Conservation (phyloP, 2,329 filamentous ascomycete species). For the Raffaelea albimanens region DNA sequence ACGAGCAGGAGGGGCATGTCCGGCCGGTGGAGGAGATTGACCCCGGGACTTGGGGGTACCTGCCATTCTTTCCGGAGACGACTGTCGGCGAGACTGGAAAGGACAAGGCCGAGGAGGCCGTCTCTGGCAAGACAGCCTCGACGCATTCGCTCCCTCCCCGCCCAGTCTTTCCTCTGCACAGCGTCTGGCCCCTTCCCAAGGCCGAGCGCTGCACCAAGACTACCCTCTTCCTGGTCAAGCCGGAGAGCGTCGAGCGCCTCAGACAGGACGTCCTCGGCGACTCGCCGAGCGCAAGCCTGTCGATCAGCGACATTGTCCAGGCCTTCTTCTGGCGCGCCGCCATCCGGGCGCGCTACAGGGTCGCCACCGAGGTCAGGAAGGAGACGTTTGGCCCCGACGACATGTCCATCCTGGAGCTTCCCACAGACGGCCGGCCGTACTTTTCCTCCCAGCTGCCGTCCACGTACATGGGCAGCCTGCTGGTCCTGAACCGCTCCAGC, state of each 20-base stretch:
- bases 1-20: background rate
- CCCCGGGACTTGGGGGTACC: background rate
- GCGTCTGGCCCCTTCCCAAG: constrained; percentile 1
- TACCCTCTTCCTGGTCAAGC: background rate
- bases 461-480: constrained; percentile 2
- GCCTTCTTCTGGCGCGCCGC: constrained; percentile 2
- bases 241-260: background rate
- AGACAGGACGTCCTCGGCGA: background rate
- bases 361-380: background rate
- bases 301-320: constrained; percentile 2
- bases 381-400: background rate
- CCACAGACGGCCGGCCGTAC: constrained; percentile 1
- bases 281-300: background rate
- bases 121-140: background rate
- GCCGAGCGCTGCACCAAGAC: background rate
- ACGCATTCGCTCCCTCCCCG: background rate
- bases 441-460: background rate
- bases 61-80: constrained; percentile 1
- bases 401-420: constrained; percentile 2
- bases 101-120: background rate
- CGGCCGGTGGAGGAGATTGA: background rate
- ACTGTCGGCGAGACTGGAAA: background rate
- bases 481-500: background rate
- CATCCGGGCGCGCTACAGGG: background rate
- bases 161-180: background rate